Conservation (phyloP, 345 rosid species). For the Eucalyptus leucophloia region DNA sequence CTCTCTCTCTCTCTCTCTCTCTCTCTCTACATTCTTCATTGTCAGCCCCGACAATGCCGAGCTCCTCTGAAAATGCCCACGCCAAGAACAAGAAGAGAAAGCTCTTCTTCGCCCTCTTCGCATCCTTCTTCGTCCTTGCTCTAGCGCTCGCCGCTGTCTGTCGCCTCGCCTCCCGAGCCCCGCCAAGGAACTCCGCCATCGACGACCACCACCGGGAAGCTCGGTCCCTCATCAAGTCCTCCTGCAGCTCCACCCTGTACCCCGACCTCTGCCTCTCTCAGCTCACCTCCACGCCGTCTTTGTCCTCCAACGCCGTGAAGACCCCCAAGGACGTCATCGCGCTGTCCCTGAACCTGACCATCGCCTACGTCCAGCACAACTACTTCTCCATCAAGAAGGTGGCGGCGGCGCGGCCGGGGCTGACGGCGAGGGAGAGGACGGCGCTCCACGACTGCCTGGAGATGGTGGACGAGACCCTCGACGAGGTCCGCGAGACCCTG, state of each 20-base stretch:
- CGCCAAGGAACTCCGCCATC: not conserved
- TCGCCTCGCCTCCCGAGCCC: not conserved
- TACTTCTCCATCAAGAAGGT: constrained; percentile 34
- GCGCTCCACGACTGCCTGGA: constrained; percentile 57
- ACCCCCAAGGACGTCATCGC: constrained; percentile 44
- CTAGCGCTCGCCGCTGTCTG: not conserved
- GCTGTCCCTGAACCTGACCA: constrained; percentile 37
- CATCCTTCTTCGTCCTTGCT: not conserved
- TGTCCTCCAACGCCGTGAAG: constrained; percentile 8
- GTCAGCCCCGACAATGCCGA: not conserved
- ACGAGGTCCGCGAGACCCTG: constrained; percentile 22
- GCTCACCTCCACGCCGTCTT: constrained; percentile 7
- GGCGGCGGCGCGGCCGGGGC: not conserved
- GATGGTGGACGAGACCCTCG: constrained; percentile 37
- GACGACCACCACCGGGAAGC: not conserved
- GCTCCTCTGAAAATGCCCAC: not conserved
- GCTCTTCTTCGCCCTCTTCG: constrained; percentile 5
- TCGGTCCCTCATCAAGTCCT: constrained; percentile 24
- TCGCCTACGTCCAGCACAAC: constrained; percentile 26
- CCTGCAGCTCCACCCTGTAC: constrained; percentile 43
- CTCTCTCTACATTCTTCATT: not conserved
- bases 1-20: not conserved
- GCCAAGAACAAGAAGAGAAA: not conserved
- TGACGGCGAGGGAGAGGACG: constrained; percentile 26
- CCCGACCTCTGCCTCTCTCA: constrained; percentile 54